Base-by-base conservation (phyloP, 768 basidiomycete species). In the Butyriboletus loyo region DNA sequence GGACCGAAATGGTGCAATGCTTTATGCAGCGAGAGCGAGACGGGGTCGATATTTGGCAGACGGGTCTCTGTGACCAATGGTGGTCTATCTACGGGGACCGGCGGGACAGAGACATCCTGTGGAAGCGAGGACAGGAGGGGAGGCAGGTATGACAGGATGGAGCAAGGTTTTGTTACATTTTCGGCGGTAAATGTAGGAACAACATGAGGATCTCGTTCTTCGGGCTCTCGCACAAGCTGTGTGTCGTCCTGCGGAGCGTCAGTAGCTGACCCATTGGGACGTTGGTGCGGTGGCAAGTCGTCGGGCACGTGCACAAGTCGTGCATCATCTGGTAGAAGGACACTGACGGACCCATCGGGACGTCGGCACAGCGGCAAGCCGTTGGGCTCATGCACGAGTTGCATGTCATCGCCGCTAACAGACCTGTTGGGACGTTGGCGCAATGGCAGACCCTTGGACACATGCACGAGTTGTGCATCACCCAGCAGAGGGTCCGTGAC, bases 1-100 rank as follows among this genome's bases (percentile, higher is more conserved):
- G 91, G 90, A 21, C 63, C 75, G 72, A 97, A 94, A 42, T 76
- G 67, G 62, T 95, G 91, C 37, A 97, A 72, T 0, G 91, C 89
- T 66, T 85, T 87, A 69, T 98, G 95, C 8, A 98, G 73, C 0
- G 88, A 87, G 28, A 95, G 68, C 7, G 92, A 93, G 4, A 81
- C 86, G 0, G 87, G 82, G 64, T 97, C 93, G 28, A 97, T 94
- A 59, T 87, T 73, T 0, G 95, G 94, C 8, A 97, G 74, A 24
- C 84, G 85, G 1, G 89, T 86, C 57, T 82, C 78, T 3, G 92
- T 92, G 9, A 79, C 66, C 53, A 82, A 70, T 1, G 84, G 80
- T 25, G 73, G 77, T 24, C 69, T 64, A 3, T 72, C 64, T 11
- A 62, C 48, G 7, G 67, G 56, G 43, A 75, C 13, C 0, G 41